Conservation (phyloP, 768 basidiomycete genomes). For the Hypholoma fasciculare region DNA sequence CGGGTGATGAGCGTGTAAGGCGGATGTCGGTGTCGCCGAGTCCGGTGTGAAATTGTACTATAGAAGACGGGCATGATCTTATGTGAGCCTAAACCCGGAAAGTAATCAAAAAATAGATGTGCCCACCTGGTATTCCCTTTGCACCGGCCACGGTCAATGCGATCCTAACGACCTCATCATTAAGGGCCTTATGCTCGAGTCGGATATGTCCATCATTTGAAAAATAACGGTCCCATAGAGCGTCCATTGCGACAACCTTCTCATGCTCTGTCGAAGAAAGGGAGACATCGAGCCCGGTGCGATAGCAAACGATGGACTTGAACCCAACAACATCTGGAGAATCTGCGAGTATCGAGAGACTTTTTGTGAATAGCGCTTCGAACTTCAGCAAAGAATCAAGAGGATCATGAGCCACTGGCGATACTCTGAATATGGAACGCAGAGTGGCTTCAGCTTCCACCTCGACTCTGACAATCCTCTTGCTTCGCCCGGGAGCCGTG, state of each 20-base stretch:
- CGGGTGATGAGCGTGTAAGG: conserved; percentile 57
- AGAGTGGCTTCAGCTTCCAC: conserved; percentile 57
- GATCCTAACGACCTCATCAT: conserved; percentile 64
- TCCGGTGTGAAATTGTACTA: conserved; percentile 87
- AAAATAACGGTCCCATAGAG: conserved; percentile 32
- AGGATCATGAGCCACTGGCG: not conserved
- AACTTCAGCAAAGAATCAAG: conserved; percentile 27
- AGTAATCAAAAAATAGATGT: not conserved
- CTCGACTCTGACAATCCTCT: conserved; percentile 71
- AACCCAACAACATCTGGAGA: conserved; percentile 60
- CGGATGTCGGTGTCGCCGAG: conserved; percentile 75
- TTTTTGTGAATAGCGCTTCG: conserved; percentile 30
- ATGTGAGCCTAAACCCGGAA: not conserved
- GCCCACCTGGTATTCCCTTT: conserved; percentile 59
- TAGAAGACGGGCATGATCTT: not conserved
- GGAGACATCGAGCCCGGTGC: conserved; percentile 67
- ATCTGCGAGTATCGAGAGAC: conserved; percentile 36
- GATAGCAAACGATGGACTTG: conserved; percentile 79
- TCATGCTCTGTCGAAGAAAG: conserved; percentile 23
- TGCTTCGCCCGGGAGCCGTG: conserved; percentile 44
- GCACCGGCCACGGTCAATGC: conserved; percentile 53
- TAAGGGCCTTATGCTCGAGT: conserved; percentile 59
- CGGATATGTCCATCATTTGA: conserved; percentile 42
- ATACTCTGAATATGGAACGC: conserved; percentile 20
- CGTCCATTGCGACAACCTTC: conserved; percentile 29